Percentiles rank a stretch among this genome's conserved stretches.
phyloP scores from a whole-genome alignment of 163 green algal species.

The Chlorella variabilis region DNA sequence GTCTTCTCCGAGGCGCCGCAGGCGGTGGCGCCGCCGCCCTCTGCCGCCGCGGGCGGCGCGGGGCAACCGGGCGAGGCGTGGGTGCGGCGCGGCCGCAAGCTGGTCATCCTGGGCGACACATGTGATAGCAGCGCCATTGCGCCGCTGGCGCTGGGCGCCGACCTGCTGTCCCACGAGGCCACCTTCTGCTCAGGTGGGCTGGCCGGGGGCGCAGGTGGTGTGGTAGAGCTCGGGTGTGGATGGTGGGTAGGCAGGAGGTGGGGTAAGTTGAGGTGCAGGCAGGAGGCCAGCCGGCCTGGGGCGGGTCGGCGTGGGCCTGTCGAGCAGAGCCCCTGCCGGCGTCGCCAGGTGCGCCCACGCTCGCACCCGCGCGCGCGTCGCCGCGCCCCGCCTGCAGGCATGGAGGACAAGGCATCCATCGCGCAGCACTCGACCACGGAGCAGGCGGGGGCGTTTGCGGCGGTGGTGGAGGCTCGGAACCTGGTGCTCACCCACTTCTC shows the following conservation, averaged over 20 bases:
- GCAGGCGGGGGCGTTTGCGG: constrained; percentile 91
- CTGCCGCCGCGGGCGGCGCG: background rate
- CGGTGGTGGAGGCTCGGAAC: constrained; percentile 62
- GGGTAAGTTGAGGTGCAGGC: background rate
- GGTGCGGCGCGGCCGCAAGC: constrained; percentile 65
- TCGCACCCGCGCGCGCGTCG: too few relatives aligned
- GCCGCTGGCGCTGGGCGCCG: constrained; percentile 62
- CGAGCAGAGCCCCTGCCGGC: too few relatives aligned
- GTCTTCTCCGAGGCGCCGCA: constrained; percentile 64
- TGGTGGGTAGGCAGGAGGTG: too few relatives aligned
- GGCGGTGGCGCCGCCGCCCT: background rate
- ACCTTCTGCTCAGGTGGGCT: constrained; percentile 78
- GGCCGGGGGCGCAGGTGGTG: too few relatives aligned
- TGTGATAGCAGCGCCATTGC: constrained; percentile 78
- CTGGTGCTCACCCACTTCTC: constrained; percentile 97
- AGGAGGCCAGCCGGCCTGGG: too few relatives aligned
- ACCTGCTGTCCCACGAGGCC: constrained; percentile 94
- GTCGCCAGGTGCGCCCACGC: too few relatives aligned
- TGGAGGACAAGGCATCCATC: constrained; percentile 82
- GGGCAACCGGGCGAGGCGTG: constrained; percentile 13
- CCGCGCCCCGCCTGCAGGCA: constrained; percentile 43
- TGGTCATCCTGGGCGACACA: constrained; percentile 96
- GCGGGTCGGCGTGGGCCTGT: too few relatives aligned
- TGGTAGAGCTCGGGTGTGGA: too few relatives aligned
- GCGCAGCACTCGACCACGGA: constrained; percentile 90